Conservation (phyloP, 345 rosid genomes). For the Limnanthes douglasii region DNA sequence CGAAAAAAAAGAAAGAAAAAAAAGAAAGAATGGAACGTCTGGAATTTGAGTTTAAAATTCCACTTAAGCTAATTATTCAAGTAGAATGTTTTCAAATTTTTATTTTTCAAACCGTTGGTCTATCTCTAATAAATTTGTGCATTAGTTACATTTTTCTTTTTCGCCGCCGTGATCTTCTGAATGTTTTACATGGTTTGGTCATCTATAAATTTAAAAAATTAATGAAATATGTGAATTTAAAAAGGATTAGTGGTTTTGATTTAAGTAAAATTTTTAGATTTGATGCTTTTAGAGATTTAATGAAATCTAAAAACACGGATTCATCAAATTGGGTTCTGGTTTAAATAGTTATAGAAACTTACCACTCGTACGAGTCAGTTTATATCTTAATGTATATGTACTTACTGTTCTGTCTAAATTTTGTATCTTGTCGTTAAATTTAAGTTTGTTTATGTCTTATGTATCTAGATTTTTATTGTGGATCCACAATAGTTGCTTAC, state of each 20-base stretch:
- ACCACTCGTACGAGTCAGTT: constrained; percentile 75
- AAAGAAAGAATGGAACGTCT: too few species aligned
- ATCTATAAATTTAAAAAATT: constrained; percentile 32
- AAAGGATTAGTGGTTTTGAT: constrained; percentile 38
- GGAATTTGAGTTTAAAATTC: constrained; percentile 45
- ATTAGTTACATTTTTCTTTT: constrained; percentile 40
- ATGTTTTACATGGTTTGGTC: constrained; percentile 61
- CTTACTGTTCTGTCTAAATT: constrained; percentile 1
- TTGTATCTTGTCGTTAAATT: constrained; percentile 1
- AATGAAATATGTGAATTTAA: constrained; percentile 23
- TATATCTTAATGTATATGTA: background rate
- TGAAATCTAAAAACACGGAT: constrained; percentile 27
- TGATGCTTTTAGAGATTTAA: constrained; percentile 32
- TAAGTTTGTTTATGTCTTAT: constrained; percentile 5
- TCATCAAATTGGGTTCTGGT: constrained; percentile 26
- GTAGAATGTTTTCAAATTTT: constrained; percentile 64
- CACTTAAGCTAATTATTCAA: constrained; percentile 40
- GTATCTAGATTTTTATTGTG: constrained; percentile 51
- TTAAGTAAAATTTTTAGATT: constrained; percentile 50
- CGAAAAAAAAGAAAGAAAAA: too few species aligned
- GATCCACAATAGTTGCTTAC: constrained; percentile 76
- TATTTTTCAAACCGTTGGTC: constrained; percentile 46
- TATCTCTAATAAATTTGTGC: constrained; percentile 64
- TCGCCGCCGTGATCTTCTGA: constrained; percentile 44
- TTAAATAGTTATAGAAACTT: constrained; percentile 60